Evolutionary conservation across 345 rosid genomes (phyloP), one percentile per base, ranked within the genome.

Genomic region (Eucalyptus erythrocorys): DNA sequence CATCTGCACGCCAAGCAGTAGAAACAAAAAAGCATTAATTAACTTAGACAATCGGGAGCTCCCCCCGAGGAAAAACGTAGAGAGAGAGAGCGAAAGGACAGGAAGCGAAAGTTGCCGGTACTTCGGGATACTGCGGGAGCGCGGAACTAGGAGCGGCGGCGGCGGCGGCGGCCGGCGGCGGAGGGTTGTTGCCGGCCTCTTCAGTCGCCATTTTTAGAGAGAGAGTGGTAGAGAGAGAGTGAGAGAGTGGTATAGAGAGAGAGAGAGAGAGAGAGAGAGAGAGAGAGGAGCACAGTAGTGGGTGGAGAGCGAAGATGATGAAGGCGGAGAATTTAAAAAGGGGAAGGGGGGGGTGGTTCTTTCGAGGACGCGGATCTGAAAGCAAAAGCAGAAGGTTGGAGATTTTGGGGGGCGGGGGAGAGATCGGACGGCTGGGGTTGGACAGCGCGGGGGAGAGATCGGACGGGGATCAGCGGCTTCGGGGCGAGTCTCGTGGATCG

Each of bases 101-200:
- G 42, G 42, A 37, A 8, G 19, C 53, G 45, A 85, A 86, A 48
- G 21, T 14, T 14, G 66, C 48, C 13, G 12, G 40, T 88, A 93
- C 95, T 93, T 93, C 93, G 47, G 93, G 91, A 16, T 93, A 92
- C 55, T 88, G 93, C 47, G 93, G 91, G 50, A 88, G 37, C 48
- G 85, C 10, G 32, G 85, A 42, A 64, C 57, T 8, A 50, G 90
- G n/a, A 22, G 80, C 37, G 11, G 79, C 66, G 13, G 88, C 30
- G 42, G 89, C 30, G 30, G 85, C 30, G 12, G 64, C 53, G 14
- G 88, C 4, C 14, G 88, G 32, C 68, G 61, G 88, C 13, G 68
- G 87, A 10, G 89, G 76, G n/a, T 27, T 27, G 61, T 66, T 87
- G n/a, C 49, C 53, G 82, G 90, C 12, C 19, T 87, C 90, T 81